Evolutionary conservation across 176 grass and related monocot genomes (phyloP).

Genomic region (Oropetium thomaeum): DNA sequence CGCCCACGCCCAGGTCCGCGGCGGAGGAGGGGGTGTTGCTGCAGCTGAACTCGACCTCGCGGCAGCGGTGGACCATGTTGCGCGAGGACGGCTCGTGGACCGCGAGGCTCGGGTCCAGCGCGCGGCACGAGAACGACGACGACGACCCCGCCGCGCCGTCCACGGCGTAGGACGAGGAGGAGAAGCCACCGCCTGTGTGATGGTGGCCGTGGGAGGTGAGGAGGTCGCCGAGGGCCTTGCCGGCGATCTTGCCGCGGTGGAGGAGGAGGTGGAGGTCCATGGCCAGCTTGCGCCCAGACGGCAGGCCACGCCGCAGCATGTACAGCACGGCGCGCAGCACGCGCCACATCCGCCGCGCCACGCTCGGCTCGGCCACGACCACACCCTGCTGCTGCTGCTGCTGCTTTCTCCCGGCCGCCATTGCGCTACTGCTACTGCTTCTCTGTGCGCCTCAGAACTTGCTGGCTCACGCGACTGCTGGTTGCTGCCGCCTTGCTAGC

Average conservation of each 20-base stretch:
- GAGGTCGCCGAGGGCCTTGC: constrained; percentile 64
- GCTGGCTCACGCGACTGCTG: too few relatives aligned
- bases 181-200: background rate
- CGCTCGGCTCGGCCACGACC: background rate
- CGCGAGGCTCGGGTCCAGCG: constrained; percentile 32
- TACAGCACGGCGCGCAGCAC: constrained; percentile 69
- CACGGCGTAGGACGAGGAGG: background rate
- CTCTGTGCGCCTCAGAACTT: too few relatives aligned
- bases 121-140: constrained; percentile 37
- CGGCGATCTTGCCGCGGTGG: constrained; percentile 66
- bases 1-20: background rate
- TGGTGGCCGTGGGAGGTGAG: constrained; percentile 43
- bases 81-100: constrained; percentile 42
- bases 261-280: constrained; percentile 73
- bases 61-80: background rate
- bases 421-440: too few relatives aligned
- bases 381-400: background rate
- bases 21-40: constrained; percentile 64
- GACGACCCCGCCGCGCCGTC: background rate
- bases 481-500: background rate
- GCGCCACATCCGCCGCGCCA: constrained; percentile 59
- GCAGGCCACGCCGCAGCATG: constrained; percentile 56
- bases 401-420: background rate
- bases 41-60: constrained; percentile 94
- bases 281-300: constrained; percentile 75